Conservation (phyloP, 148 eudicot species). For the Fagopyrum tataricum region DNA sequence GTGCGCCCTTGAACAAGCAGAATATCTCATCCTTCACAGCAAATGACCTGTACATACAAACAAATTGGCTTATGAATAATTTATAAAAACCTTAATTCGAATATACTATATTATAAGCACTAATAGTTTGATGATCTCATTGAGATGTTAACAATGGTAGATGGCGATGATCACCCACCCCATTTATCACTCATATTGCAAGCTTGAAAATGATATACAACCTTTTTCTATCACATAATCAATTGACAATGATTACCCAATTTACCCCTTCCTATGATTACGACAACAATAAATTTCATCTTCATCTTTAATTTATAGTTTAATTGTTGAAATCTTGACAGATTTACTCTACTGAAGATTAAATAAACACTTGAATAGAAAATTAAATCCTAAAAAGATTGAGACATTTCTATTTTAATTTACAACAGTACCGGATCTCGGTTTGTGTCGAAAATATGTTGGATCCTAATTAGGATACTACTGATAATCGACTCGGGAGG, state of each 20-base stretch:
- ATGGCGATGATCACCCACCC: neutral
- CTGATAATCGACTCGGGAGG: neutral
- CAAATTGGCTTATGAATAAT: neutral
- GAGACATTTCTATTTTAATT: too few species aligned
- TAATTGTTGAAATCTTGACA: too few species aligned
- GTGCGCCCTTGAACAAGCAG: slow-evolving; percentile 86
- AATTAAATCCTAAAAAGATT: too few species aligned
- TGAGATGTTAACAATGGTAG: neutral
- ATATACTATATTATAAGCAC: neutral
- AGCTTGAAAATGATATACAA: neutral
- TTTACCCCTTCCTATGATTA: too few species aligned
- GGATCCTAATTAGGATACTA: neutral
- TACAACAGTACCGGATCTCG: too few species aligned
- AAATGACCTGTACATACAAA: slow-evolving; percentile 45
- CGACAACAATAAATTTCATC: too few species aligned
- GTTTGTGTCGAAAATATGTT: too few species aligned
- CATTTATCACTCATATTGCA: neutral
- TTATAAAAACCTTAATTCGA: too few species aligned
- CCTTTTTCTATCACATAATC: neutral
- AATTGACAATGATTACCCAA: neutral
- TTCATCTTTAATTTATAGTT: too few species aligned
- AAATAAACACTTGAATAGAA: too few species aligned
- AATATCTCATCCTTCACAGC: slow-evolving; percentile 87
- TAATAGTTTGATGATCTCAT: neutral
- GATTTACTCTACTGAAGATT: too few species aligned